Conservation (phyloP, 2,329 filamentous ascomycete genomes). For the Sporothrix globosa region DNA sequence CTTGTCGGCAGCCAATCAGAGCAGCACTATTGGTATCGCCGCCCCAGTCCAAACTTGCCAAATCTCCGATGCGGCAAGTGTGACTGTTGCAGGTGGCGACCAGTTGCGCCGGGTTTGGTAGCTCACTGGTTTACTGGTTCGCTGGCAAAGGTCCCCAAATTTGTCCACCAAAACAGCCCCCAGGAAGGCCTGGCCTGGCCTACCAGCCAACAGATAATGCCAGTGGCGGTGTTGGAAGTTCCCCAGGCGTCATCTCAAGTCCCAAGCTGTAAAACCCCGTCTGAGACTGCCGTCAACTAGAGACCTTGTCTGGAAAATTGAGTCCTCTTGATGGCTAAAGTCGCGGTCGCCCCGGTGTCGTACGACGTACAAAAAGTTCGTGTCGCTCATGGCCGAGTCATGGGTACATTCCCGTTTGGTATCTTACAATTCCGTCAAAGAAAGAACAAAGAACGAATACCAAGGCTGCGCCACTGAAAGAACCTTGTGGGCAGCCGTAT, state of each 20-base stretch:
- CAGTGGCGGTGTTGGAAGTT: not conserved
- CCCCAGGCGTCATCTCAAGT: not conserved
- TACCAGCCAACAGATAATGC: constrained; percentile 2
- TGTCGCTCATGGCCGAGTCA: not conserved
- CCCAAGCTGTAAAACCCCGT: not conserved
- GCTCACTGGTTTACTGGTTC: no score
- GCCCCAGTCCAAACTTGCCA: not conserved
- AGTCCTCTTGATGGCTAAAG: not conserved
- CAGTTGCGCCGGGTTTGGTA: no score
- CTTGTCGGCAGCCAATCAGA: not conserved
- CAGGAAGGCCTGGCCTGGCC: not conserved
- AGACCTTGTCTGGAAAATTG: not conserved
- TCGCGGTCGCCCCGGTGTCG: no score
- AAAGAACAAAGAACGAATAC: not conserved
- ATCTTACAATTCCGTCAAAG: not conserved
- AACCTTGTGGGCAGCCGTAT: no score
- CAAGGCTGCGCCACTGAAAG: constrained; percentile 5
- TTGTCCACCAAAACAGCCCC: not conserved
- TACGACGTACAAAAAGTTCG: no score
- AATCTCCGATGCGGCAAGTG: not conserved
- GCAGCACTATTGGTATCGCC: not conserved
- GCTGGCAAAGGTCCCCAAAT: no score
- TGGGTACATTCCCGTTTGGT: not conserved
- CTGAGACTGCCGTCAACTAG: no score
- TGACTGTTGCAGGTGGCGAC: not conserved